Base-by-base conservation (phyloP, 371 early-diverging fungal genomes). In the Nematocida parisii region DNA sequence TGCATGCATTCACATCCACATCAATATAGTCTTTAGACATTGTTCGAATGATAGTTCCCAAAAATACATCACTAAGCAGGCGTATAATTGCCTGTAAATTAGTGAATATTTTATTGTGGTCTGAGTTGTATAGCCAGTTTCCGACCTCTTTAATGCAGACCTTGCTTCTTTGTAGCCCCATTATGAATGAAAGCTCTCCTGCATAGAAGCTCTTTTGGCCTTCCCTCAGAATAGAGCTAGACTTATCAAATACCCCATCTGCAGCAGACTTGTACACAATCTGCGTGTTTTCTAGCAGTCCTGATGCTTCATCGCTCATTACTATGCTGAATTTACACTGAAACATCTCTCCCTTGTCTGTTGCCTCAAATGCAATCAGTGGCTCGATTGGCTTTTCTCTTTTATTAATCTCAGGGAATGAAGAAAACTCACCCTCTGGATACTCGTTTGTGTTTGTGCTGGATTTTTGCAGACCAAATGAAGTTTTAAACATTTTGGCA, bases 131-230 rank as follows among this genome's bases (percentile, higher is more conserved):
- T 11, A 74, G 40, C 66, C 74, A 74, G 22, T 33, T 55, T 5
- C 74, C 74, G 13, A 74, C 57, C 54, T 66, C 66, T 42, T 52
- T 50, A 40, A 74, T 74, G 74, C 74, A 74, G 13, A 18, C 46
- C 52, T 74, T 74, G 42, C 74, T 66, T 27, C 42, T 46, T 5
- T n/a, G 13, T 6, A 74, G 74, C 13, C 55, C 66, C 45, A 66
- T 7, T 6, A 74, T 66, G 40, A 74, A 74, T n/a, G 42, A 40
- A 40, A 52, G 39, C 54, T 74, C 74, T 54, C 74, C 74, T 9
- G 45, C 24, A 27, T 52, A 74, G 55, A 74, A 74, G 50, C 44
- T 50, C 24, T 61, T 44, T 27, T 74, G 54, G 18, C 15, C 72
- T 13, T 9, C 15, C n/a, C 52, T 66, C 15, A 74, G 55, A 42